Evolutionary conservation across 495 filamentous ascomycete species (phyloP).

Genomic region (Chaetomium tenue): DNA sequence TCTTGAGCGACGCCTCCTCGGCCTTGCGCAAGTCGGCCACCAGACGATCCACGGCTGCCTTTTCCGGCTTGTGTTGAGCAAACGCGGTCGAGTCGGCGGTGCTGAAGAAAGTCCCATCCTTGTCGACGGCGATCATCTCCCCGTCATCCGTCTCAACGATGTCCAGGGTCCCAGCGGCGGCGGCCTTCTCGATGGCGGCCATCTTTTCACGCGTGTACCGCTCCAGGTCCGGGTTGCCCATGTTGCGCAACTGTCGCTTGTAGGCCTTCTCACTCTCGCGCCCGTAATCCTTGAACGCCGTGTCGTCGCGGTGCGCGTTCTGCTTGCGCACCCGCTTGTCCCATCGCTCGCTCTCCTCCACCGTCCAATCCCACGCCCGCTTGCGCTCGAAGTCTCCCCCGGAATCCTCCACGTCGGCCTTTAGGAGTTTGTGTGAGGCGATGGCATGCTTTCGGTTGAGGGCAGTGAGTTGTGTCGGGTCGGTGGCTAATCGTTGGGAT

Average conservation of each 20-base stretch:
- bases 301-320: slow-evolving; percentile 74
- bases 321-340: slow-evolving; percentile 87
- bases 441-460: slow-evolving; percentile 78
- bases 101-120: slow-evolving; percentile 83
- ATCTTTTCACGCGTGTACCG: slow-evolving; percentile 82
- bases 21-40: slow-evolving; percentile 84
- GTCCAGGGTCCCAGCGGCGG: slow-evolving; percentile 73
- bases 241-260: slow-evolving; percentile 78
- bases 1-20: slow-evolving; percentile 80
- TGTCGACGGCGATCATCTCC: slow-evolving; percentile 90
- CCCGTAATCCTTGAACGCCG: slow-evolving; percentile 86
- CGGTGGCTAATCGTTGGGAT: slow-evolving; percentile 72
- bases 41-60: slow-evolving; percentile 84
- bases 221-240: slow-evolving; percentile 67
- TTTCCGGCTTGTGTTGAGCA: slow-evolving; percentile 81
- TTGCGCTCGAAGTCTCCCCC: slow-evolving; percentile 97
- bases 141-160: slow-evolving; percentile 93
- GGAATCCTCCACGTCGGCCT: slow-evolving; percentile 78
- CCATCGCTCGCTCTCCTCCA: slow-evolving; percentile 92
- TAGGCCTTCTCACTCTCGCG: slow-evolving; percentile 88
- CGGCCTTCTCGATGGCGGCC: slow-evolving; percentile 78
- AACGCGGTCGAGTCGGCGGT: slow-evolving; percentile 79
- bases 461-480: slow-evolving; percentile 68
- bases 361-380: slow-evolving; percentile 97
- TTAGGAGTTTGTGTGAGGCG: slow-evolving; percentile 88